Conservation (phyloP, 2,329 filamentous ascomycete genomes). For the Pseudofabraea citricarpa region DNA sequence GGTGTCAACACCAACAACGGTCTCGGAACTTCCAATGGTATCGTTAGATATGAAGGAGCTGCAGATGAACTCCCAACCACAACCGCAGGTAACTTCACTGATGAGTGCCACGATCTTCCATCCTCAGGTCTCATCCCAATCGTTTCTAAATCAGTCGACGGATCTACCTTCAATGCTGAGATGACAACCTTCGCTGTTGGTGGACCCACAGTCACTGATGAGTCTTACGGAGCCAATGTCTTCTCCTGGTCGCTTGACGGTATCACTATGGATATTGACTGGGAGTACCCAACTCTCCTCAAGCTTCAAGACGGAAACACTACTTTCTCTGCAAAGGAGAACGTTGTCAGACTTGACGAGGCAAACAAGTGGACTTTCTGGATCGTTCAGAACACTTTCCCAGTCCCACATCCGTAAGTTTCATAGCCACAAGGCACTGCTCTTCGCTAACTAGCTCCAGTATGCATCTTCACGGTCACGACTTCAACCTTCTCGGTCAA, state of each 20-base stretch:
- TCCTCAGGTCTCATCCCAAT: neutral
- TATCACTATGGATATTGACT: neutral
- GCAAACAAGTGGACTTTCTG: neutral
- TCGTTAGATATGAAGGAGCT: neutral
- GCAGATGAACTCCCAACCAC: neutral
- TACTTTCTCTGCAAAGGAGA: neutral
- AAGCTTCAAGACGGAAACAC: neutral
- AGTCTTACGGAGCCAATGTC: neutral
- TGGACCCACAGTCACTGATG: neutral
- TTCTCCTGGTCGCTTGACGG: neutral
- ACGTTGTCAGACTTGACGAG: neutral
- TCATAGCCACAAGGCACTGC: neutral
- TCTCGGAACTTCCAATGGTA: neutral
- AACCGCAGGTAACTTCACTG: neutral
- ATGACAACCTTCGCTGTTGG: neutral
- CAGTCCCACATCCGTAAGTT: conserved; percentile 1
- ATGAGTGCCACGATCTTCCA: neutral
- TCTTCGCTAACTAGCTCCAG: conserved; percentile 40
- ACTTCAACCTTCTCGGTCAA: conserved; percentile 39
- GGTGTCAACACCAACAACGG: conserved; percentile 29
- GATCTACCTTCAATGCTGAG: neutral
- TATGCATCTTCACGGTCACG: conserved; percentile 43
- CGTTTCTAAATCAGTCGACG: neutral
- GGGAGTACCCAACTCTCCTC: neutral
- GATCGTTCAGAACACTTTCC: conserved; percentile 47